phyloP scores from a whole-genome alignment of 2,329 filamentous ascomycete genomes.

The Fonsecaea multimorphosa region DNA sequence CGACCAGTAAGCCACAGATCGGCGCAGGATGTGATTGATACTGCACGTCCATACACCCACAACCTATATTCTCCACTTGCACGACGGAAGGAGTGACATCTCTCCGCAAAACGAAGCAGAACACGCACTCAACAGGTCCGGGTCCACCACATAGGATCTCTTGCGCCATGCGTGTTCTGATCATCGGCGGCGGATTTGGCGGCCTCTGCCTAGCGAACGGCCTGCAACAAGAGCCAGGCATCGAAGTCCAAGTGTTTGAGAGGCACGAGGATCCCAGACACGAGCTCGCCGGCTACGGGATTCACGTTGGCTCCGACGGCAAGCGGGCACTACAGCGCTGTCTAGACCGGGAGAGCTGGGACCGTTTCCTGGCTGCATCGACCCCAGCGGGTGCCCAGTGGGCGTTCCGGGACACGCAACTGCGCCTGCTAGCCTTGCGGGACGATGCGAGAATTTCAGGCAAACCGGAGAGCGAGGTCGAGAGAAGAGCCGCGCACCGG shows the following conservation, averaged over 20 bases:
- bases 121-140: background rate
- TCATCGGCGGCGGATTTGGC: constrained; percentile 46
- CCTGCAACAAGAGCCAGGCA: constrained; percentile 41
- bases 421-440: background rate
- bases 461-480: constrained; percentile 13
- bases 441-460: constrained; percentile 21
- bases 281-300: constrained; percentile 47
- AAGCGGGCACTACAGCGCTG: constrained; percentile 33
- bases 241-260: constrained; percentile 46
- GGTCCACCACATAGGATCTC: background rate
- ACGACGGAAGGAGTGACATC: no score
- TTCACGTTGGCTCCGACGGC: constrained; percentile 41
- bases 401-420: constrained; percentile 17
- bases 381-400: constrained; percentile 22
- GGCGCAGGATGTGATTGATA: no score
- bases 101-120: background rate
- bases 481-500: constrained; percentile 42
- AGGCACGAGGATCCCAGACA: constrained; percentile 40
- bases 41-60: no score
- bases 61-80: no score
- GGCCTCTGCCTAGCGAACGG: constrained; percentile 46
- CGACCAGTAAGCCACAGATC: no score
- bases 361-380: constrained; percentile 23
- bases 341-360: constrained; percentile 35
- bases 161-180: constrained; percentile 35